These are phyloP conservation scores for Psilocybe sp. DNA, from an alignment of 768 basidiomycete genomes.

Conservation along the genomic window DNA sequence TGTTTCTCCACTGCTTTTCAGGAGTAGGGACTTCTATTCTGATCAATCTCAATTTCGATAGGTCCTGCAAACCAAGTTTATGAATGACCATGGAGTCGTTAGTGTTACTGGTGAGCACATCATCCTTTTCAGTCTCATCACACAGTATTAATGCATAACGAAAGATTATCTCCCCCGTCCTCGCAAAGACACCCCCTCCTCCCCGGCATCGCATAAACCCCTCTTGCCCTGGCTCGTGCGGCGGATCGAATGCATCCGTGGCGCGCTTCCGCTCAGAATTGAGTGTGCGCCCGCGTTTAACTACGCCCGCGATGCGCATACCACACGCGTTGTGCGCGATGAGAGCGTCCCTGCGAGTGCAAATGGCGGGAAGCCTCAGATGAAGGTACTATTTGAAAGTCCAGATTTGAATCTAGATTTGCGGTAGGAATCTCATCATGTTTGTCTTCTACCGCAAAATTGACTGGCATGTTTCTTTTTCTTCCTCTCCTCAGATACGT, in stretches of 20 bases:
- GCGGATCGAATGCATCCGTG: conserved; percentile 85
- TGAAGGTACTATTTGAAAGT: conserved; percentile 65
- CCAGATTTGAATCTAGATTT: conserved; percentile 65
- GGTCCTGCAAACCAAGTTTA: conserved; percentile 89
- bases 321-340: conserved; percentile 53
- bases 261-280: conserved; percentile 72
- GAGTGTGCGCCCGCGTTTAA: conserved; percentile 97
- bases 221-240: conserved; percentile 84
- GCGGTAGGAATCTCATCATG: conserved; percentile 35
- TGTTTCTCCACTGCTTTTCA: no score
- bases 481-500: conserved; percentile 30
- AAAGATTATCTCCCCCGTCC: conserved; percentile 80
- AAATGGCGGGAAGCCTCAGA: conserved; percentile 25
- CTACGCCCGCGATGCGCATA: conserved; percentile 80
- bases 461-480: no score
- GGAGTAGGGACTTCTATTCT: no score
- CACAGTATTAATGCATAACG: conserved; percentile 19
- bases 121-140: not conserved
- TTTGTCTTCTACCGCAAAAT: no score
- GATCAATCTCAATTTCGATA: conserved; percentile 23
- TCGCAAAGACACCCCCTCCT: conserved; percentile 25
- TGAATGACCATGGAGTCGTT: conserved; percentile 86
- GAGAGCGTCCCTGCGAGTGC: conserved; percentile 16
- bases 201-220: conserved; percentile 44
- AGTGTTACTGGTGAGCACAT: conserved; percentile 63